phyloP scores from a whole-genome alignment of 78 protist species.

The Acrasis kona region DNA sequence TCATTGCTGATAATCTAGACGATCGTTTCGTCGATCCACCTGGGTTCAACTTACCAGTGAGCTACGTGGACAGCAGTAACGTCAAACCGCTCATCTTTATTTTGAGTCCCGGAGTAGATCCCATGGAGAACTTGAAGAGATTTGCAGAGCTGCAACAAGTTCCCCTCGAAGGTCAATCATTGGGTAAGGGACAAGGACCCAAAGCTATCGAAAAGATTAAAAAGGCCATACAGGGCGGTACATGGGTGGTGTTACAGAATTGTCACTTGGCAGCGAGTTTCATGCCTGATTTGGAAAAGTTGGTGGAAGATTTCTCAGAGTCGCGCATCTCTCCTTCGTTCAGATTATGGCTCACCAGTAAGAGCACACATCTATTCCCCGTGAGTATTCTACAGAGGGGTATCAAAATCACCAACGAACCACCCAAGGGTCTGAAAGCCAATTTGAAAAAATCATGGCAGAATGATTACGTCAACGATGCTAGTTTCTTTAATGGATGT shows the following conservation, averaged over 20 bases:
- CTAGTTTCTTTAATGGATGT: constrained; percentile 15
- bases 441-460: constrained; percentile 36
- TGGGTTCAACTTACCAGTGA: constrained; percentile 26
- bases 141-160: too few relatives aligned
- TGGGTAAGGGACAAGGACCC: constrained; percentile 78
- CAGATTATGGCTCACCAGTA: constrained; percentile 68
- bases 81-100: constrained; percentile 58
- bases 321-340: too few relatives aligned
- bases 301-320: constrained; percentile 3
- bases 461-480: constrained; percentile 14
- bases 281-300: constrained; percentile 62
- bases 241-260: constrained; percentile 56
- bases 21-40: constrained; percentile 50
- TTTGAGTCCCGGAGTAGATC: constrained; percentile 72
- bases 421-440: constrained; percentile 66
- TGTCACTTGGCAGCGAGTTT: constrained; percentile 78
- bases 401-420: constrained; percentile 72
- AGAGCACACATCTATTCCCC: constrained; percentile 64
- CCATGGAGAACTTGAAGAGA: constrained; percentile 31
- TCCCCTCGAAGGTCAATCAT: too few relatives aligned
- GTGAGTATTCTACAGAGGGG: constrained; percentile 65
- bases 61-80: constrained; percentile 33
- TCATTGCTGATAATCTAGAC: constrained; percentile 10
- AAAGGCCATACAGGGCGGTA: constrained; percentile 15
- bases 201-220: constrained; percentile 15